Conservation (phyloP, 2,329 filamentous ascomycete species). For the Harringtonia aguacate region DNA sequence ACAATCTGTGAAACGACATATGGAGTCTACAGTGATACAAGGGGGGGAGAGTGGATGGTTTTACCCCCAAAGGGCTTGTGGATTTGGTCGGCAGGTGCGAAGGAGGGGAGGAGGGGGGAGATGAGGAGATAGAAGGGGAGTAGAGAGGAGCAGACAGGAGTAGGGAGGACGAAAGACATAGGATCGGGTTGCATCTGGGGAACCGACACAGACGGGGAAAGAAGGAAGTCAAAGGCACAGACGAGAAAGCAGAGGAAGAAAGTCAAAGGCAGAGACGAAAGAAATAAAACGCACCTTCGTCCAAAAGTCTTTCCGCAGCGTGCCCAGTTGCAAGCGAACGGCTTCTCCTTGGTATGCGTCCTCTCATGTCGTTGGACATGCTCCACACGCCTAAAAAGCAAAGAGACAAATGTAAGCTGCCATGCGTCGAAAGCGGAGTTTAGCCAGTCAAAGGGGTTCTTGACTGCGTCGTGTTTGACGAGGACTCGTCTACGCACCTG, state of each 20-base stretch:
- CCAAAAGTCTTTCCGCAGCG: constrained; percentile 53
- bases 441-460: constrained; percentile 7
- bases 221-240: background rate
- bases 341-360: constrained; percentile 56
- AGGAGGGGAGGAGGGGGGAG: background rate
- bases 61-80: background rate
- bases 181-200: background rate
- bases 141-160: background rate
- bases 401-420: constrained; percentile 30
- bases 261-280: constrained; percentile 1
- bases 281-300: constrained; percentile 37
- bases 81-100: too few relatives aligned
- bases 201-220: background rate
- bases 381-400: constrained; percentile 44
- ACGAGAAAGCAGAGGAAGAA: background rate
- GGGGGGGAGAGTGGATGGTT: too few relatives aligned
- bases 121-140: background rate
- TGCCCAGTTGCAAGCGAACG: constrained; percentile 48
- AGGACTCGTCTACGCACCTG: constrained; percentile 32
- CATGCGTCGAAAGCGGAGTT: constrained; percentile 18
- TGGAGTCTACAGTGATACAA: too few relatives aligned
- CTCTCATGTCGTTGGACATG: constrained; percentile 54
- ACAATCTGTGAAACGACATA: background rate
- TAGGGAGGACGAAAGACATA: background rate
- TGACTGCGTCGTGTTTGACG: too few relatives aligned